Percentiles rank a stretch among this genome's conserved stretches.
These are phyloP conservation scores for Plectosphaerella cucumerina DNA, from an alignment of 2,329 filamentous ascomycete genomes.

Conservation along the genomic window DNA sequence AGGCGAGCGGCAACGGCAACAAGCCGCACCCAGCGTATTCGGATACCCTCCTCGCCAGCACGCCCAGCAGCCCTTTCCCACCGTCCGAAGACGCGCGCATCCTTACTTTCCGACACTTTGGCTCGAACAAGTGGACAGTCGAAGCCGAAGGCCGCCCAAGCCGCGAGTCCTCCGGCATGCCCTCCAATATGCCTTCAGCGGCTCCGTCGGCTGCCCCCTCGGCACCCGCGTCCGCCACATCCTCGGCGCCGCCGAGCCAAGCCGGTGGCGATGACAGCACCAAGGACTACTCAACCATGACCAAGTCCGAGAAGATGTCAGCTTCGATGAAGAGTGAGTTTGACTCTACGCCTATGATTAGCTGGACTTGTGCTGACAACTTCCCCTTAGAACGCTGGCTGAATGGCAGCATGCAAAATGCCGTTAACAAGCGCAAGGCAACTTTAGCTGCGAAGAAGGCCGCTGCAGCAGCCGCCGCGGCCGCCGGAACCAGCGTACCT, in stretches of 20 bases:
- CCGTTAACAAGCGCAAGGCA: conserved; percentile 57
- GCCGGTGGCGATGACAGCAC: conserved; percentile 26
- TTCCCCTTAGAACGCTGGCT: conserved; percentile 46
- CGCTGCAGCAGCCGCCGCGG: conserved; percentile 31
- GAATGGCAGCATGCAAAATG: conserved; percentile 55
- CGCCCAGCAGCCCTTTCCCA: background rate
- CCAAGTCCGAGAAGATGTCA: conserved; percentile 64
- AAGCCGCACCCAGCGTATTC: conserved; percentile 1
- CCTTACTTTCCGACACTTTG: conserved; percentile 8
- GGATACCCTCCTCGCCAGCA: conserved; percentile 5
- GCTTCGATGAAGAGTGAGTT: conserved; percentile 58
- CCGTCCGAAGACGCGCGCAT: conserved; percentile 1
- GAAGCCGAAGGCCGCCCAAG: background rate
- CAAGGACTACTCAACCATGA: conserved; percentile 59
- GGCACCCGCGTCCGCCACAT: conserved; percentile 11
- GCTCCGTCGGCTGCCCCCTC: conserved; percentile 7
- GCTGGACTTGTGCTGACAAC: background rate
- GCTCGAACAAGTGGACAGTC: conserved; percentile 8
- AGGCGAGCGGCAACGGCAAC: conserved; percentile 6
- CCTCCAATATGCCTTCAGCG: conserved; percentile 2
- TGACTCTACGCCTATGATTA: background rate
- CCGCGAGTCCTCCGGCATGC: conserved; percentile 8
- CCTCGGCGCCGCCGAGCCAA: conserved; percentile 11
- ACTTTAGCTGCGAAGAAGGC: conserved; percentile 57
- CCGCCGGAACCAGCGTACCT: background rate